phyloP scores from a whole-genome alignment of 352 stramenopile species.

The Blastocystis sp. region DNA sequence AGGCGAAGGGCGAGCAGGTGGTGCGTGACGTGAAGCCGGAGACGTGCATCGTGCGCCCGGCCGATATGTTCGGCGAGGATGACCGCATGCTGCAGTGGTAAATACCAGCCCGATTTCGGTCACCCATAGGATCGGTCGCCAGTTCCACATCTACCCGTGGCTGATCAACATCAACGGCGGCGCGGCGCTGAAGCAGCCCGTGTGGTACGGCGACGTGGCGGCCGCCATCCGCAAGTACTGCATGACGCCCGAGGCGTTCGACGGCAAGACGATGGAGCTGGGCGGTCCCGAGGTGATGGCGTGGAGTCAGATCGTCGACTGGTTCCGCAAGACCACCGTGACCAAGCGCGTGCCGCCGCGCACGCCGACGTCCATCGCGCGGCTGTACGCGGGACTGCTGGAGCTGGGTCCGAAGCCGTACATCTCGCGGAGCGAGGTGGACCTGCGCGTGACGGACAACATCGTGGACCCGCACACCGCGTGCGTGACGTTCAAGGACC shows the following conservation, averaged over 20 bases:
- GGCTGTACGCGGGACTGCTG: not conserved
- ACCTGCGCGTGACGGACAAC: conserved; percentile 72
- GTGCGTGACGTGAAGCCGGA: conserved; percentile 78
- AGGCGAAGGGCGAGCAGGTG: conserved; percentile 74
- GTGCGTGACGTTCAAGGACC: not conserved
- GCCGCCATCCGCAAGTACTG: conserved; percentile 76
- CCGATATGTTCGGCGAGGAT: conserved; percentile 88
- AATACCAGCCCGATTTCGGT: conserved; percentile 71
- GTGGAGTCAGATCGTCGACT: conserved; percentile 91
- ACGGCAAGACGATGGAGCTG: conserved; percentile 80
- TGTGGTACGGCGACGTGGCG: conserved; percentile 79
- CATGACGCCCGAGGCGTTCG: conserved; percentile 73
- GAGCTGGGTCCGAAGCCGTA: conserved; percentile 22
- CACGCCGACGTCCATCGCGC: not conserved
- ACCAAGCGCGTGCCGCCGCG: not conserved
- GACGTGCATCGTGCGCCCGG: conserved; percentile 89
- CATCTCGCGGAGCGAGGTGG: conserved; percentile 21
- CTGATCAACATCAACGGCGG: conserved; percentile 89
- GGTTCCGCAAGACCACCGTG: conserved; percentile 81
- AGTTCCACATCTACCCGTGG: conserved; percentile 72
- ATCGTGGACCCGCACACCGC: conserved; percentile 4
- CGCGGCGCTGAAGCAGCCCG: conserved; percentile 85
- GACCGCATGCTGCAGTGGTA: conserved; percentile 88
- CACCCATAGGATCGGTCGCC: conserved; percentile 75
- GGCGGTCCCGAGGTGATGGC: conserved; percentile 91